These are phyloP conservation scores for Backusella australiensis DNA, from an alignment of 192 early-diverging fungal genomes.

Conservation along the genomic window DNA sequence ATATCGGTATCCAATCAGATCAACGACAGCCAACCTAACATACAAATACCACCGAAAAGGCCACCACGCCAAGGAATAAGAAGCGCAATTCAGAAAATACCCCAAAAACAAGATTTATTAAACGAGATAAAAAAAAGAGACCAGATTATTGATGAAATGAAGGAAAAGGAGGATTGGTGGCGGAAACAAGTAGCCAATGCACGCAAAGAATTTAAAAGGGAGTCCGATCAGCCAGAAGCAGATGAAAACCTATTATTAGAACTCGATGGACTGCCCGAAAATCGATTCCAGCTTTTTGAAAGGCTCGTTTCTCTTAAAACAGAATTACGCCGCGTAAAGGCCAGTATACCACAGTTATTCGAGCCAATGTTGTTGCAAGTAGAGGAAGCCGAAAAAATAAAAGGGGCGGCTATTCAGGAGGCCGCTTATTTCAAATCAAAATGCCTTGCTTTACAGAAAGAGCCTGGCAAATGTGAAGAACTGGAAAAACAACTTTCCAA, in stretches of 20 bases:
- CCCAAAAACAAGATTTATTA: background rate
- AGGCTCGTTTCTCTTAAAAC: slow-evolving; percentile 46
- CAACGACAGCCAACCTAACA: background rate
- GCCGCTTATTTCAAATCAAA: slow-evolving; percentile 55
- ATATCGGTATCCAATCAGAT: background rate
- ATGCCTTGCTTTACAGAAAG: slow-evolving; percentile 39
- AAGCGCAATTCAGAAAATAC: background rate
- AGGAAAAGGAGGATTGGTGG: slow-evolving; percentile 43
- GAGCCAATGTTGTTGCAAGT: slow-evolving; percentile 47
- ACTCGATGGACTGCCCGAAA: slow-evolving; percentile 25
- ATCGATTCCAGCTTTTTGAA: slow-evolving; percentile 36
- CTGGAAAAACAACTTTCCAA: slow-evolving; percentile 43
- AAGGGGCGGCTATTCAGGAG: slow-evolving; percentile 51
- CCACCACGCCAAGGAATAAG: background rate
- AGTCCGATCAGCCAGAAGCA: background rate
- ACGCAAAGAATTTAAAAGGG: slow-evolving; percentile 10
- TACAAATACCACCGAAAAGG: slow-evolving; percentile 4
- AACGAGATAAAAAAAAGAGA: slow-evolving; percentile 32
- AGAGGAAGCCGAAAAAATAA: slow-evolving; percentile 43
- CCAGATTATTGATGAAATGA: slow-evolving; percentile 21
- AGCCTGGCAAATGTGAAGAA: slow-evolving; percentile 9
- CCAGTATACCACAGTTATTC: slow-evolving; percentile 44
- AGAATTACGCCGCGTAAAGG: slow-evolving; percentile 42
- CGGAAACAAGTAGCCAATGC: slow-evolving; percentile 33
- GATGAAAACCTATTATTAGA: slow-evolving; percentile 2